Evolutionary conservation across 2,329 filamentous ascomycete genomes (phyloP), one percentile per base, ranked within the genome.

Genomic region (Periconia macrospinosa): DNA sequence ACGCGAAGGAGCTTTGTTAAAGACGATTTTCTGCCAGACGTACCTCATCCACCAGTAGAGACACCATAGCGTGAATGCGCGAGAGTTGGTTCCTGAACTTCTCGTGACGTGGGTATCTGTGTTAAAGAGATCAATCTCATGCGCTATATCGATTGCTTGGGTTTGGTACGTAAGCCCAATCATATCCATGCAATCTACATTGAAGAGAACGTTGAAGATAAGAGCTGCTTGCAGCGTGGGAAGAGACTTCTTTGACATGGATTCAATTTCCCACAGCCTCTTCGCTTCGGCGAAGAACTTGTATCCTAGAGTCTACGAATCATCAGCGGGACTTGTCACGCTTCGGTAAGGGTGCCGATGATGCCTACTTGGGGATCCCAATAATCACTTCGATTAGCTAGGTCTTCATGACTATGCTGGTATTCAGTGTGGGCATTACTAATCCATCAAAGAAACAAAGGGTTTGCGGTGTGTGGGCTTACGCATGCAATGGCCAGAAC

Each of bases 241-340:
- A 15, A 63, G 52, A 10, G 30, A 47, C n/a, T 52, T 54, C 7
- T 37, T 44, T 14, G 35, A n/a, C 7, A 30, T 43, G 2, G 35
- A 17, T 8, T 59, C 56, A 11, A 62, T 15, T 18, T 66, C 63
- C 63, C 63, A 66, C 1, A 64, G 42, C 20, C 60, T 47, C 42
- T 56, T 64, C 18, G 63, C 60, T 53, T 66, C 61, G 14, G 61
- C 57, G 10, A 63, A 50, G 23, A 66, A 64, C 15, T 53, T 52
- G 23, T 57, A 60, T 10, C 51, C 50, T 13, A 64, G 51, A 43
- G 54, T 60, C 7, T 57, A 37, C 33, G 33, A 10, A n/a, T 5
- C 11, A 37, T 37, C 15, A 37, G 33, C 33, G 42, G 23, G 3
- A 27, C 6, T 27, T 2, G 42, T 20, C 23, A 27, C 13, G 6